These are phyloP conservation scores for Plasmodium relictum DNA, from an alignment of 169 alveolate species.

Conservation along the genomic window DNA sequence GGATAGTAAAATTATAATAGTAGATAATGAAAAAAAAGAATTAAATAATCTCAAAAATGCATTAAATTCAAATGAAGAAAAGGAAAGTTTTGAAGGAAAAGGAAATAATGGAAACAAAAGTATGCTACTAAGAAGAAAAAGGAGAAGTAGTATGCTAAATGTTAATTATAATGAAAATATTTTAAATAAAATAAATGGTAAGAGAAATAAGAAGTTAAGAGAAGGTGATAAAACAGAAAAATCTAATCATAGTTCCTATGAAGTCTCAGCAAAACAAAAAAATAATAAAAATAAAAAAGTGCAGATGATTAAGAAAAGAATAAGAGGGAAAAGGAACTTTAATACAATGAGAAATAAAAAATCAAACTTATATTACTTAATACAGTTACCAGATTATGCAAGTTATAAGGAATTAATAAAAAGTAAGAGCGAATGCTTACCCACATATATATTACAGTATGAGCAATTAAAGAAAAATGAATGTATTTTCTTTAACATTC, in stretches of 20 bases:
- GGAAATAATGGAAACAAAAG: constrained; percentile 4
- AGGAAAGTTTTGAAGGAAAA: constrained; percentile 9
- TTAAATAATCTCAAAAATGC: constrained; percentile 1
- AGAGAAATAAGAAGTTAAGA: constrained; percentile 37
- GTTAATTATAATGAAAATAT: constrained; percentile 23
- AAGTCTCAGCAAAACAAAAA: background rate
- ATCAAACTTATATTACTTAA: constrained; percentile 16
- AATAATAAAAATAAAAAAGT: background rate
- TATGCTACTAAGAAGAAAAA: constrained; percentile 47
- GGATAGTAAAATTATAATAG: constrained; percentile 8
- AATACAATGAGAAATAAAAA: constrained; percentile 21
- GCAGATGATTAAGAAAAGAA: constrained; percentile 32
- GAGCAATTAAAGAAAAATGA: constrained; percentile 65
- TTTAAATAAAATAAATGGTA: constrained; percentile 1
- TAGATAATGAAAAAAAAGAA: background rate
- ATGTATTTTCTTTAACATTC: constrained; percentile 64
- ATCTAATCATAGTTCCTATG: background rate
- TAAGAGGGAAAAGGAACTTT: constrained; percentile 19
- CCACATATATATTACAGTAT: constrained; percentile 57
- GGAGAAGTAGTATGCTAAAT: constrained; percentile 16
- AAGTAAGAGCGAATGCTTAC: constrained; percentile 44
- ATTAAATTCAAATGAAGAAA: background rate
- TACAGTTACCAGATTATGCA: constrained; percentile 69
- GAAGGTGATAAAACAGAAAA: constrained; percentile 22
- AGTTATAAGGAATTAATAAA: constrained; percentile 45